Base-by-base conservation (phyloP, 2,329 filamentous ascomycete species). In the Lachnellula occidentalis region DNA sequence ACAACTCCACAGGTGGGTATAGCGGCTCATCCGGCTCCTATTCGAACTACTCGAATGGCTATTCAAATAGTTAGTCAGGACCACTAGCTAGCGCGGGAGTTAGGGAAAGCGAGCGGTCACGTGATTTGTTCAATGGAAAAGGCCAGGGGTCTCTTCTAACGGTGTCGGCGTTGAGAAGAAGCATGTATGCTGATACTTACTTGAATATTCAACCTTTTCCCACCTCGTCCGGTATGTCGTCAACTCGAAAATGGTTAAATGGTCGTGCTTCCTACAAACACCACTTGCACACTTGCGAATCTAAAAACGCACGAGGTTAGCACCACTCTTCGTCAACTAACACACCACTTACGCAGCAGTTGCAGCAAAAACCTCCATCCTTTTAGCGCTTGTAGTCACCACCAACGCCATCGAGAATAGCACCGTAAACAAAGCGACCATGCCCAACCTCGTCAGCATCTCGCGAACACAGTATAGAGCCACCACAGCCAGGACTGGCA, bases 371-470 rank as follows among this genome's bases (percentile, higher is more conserved):
- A 62, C 45, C 19, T 62, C 56, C 0, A 56, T 54, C 34, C 60
- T 47, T 15, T 48, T 57, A 3, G 58, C 56, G 12, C 55, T 62
- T n/a, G 57, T 64, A 22, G 55, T 49, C 4, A 58, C 1, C 1
- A 56, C 46, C 12, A 61, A 53, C 22, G 60, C 57, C 1, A 54
- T 12, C 1, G 60, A 57, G 39, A 63, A 64, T 1, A 63, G 17
- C 1, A 56, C 17, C 0, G 56, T 62, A 41, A 62, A 64, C 2
- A 50, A 34, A 1, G 50, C 51, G 15, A 63, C 55, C 11, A 64
- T 48, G 0, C 58, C 61, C 2, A 61, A 48, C 45, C 58, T 34
- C 0, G 52, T 55, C 0, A 52, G 45, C 6, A 45, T 55, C 12
- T 57, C 48, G 1, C 47, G 15, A 5, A 47, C 46, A 3, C 56